Evolutionary conservation across 495 filamentous ascomycete genomes (phyloP), one percentile per base, ranked within the genome.

Genomic region (Hypoxylon subgilvum): DNA sequence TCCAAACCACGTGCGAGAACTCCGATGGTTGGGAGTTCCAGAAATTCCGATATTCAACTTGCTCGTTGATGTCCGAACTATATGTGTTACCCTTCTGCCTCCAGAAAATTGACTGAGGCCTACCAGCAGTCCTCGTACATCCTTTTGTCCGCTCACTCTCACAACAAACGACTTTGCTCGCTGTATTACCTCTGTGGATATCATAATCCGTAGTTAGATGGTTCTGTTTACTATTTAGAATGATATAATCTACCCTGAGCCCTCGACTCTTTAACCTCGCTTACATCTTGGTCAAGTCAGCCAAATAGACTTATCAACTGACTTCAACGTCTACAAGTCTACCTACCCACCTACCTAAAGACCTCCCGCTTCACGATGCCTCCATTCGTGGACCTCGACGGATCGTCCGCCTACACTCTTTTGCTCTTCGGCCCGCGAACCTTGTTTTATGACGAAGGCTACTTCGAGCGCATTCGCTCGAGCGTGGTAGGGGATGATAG

Each of bases 271-370:
- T 14, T 7, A 7, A 5, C 10, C 13, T 9, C 12, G n/a, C n/a
- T n/a, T 28, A 10, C 13, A 17, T 18, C 14, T 5, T 31, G 12
- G n/a, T 18, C 6, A 30, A 21, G 42, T 46, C 42, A 17, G 25
- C 16, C 16, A n/a, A 14, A 3, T 46, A 16, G 42, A 28, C 42
- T 46, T 13, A 31, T 6, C 27, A 10, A 13, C 8, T 46, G 42
- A 46, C 42, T 32, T 46, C 42, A 46, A 46, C 42, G 42, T 46
- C 42, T 19, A 4, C 27, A 10, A 46, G 27, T 18, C 17, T 46
- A 32, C 42, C 2, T 46, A n/a, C n/a, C n/a, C n/a, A n/a, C 23
- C 23, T 27, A 27, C 13, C 16, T 32, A 19, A n/a, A n/a, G 42
- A 31, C 16, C 42, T 46, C 14, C 1, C 6, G 7, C n/a, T n/a